A percentile compares a stretch with the other conserved stretches of the same genome.
phyloP scores from a whole-genome alignment of 164 flowering plant species.

The Santalum album region DNA sequence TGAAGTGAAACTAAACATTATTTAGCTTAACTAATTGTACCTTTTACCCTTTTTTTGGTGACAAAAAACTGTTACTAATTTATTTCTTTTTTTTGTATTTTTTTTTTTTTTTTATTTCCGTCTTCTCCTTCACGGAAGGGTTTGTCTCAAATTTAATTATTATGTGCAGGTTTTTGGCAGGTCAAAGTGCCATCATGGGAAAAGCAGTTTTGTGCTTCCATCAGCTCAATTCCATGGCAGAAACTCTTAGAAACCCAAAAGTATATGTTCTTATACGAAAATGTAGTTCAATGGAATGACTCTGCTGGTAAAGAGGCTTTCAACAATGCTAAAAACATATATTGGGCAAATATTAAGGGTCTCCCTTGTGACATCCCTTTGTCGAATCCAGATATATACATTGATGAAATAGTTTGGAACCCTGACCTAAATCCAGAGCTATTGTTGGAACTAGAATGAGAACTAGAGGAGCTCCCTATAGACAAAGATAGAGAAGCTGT shows the following conservation, averaged over 20 bases:
- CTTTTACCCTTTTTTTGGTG: too few species aligned
- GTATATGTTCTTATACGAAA: slow-evolving; percentile 18
- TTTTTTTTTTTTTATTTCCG: too few species aligned
- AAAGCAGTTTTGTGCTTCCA: slow-evolving; percentile 37
- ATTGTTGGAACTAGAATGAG: slow-evolving; percentile 30
- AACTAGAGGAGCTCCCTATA: slow-evolving; percentile 15
- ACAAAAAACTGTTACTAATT: too few species aligned
- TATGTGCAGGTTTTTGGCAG: too few species aligned
- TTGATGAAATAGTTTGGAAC: slow-evolving; percentile 56
- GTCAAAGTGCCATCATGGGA: slow-evolving; percentile 68
- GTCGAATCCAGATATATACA: slow-evolving; percentile 54
- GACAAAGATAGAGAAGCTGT: slow-evolving; percentile 7
- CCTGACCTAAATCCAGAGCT: slow-evolving; percentile 34
- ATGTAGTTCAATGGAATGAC: slow-evolving; percentile 57
- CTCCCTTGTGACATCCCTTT: slow-evolving; percentile 26
- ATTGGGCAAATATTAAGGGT: slow-evolving; percentile 47
- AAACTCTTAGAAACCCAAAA: slow-evolving; percentile 42
- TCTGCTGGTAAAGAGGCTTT: slow-evolving; percentile 73
- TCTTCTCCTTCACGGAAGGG: too few species aligned
- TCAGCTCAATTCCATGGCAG: slow-evolving; percentile 54
- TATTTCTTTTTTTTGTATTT: too few species aligned
- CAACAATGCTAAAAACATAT: slow-evolving; percentile 45
- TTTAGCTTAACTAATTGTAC: too few species aligned
- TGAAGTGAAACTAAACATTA: too few species aligned
- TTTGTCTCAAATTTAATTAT: too few species aligned